Base-by-base conservation (phyloP, 179 eudicot genomes). In the Gypsophila paniculata region DNA sequence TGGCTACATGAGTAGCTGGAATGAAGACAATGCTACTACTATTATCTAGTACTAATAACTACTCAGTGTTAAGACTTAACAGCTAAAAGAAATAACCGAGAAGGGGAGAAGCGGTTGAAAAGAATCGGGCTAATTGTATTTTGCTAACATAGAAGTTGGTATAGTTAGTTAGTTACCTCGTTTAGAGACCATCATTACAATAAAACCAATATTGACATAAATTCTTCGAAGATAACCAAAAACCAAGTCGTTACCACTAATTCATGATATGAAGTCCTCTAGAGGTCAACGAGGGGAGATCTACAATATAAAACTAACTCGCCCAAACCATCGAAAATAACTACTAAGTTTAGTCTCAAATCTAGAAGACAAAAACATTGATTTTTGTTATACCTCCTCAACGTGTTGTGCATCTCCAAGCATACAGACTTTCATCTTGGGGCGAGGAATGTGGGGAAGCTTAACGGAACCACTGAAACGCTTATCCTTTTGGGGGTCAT, bases 401-500 rank as follows among this genome's bases (percentile, higher is more conserved):
- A 92, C 96, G 11, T 92, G 98, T 72, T 90, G 98, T 5, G 98
- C 98, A 90, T 93, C 98, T 26, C 96, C 98, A 70, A 90, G 96
- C 98, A 93, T 90, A 85, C 98, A 90, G 39, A 93, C 90, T 61
- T 86, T 90, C 96, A 93, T 89, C 84, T 93, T 93, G 6, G 98
- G 98, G 15, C 98, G 90, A 26, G 98, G 96, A 36, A 93, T 85
- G 77, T 93, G 91, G 34, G 96, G 96, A 82, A 93, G 81, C 84
- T 85, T 93, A 29, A 90, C 96, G 0, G 96, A 87, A 6, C 98
- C 98, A 80, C 98, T 93, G 89, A 93, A 93, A 87, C 98, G 98
- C 84, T 93, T 93, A 67, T 93, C 98, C 86, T 93, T 93, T 64
- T 93, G 96, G 19, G 98, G 98, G 59, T 93, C 98, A 60, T 93